phyloP scores from a whole-genome alignment of 768 basidiomycete genomes.

The Boletus huronensis region DNA sequence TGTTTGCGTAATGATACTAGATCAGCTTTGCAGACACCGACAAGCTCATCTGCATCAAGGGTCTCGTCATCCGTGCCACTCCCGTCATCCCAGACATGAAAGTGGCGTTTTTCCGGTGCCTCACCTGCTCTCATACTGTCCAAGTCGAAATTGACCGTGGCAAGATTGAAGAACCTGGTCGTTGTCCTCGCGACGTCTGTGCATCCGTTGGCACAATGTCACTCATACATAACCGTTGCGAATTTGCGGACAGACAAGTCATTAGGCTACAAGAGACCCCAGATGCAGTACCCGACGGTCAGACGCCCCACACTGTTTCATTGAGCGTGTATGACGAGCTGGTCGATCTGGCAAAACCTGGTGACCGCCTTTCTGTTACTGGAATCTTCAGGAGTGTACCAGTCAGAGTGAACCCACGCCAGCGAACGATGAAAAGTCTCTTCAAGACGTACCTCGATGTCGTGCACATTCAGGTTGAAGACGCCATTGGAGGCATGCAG shows the following conservation, averaged over 20 bases:
- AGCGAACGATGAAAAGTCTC: conserved; percentile 87
- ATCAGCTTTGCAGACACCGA: conserved; percentile 73
- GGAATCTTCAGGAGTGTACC: conserved; percentile 96
- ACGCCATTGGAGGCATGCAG: conserved; percentile 36
- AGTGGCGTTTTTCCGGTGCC: conserved; percentile 95
- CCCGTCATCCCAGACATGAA: conserved; percentile 99
- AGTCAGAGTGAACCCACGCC: conserved; percentile 90
- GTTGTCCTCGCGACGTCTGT: conserved; percentile 93
- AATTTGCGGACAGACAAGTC: conserved; percentile 94
- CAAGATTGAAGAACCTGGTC: conserved; percentile 88
- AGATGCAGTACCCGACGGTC: conserved; percentile 96
- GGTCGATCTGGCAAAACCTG: conserved; percentile 94
- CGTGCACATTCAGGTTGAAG: conserved; percentile 78
- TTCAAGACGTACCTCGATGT: conserved; percentile 99
- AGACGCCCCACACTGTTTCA: conserved; percentile 96
- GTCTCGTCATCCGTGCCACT: conserved; percentile 94
- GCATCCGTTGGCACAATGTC: conserved; percentile 85
- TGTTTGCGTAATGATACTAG: not conserved
- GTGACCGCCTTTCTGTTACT: conserved; percentile 85
- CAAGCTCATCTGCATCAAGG: conserved; percentile 94
- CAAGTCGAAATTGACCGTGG: conserved; percentile 98
- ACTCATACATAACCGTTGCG: conserved; percentile 94
- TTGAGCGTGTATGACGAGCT: conserved; percentile 98
- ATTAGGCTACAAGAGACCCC: conserved; percentile 96
- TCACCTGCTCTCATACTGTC: conserved; percentile 93